These are phyloP conservation scores for Flaveria ramosissima DNA, from an alignment of 129 eudicot genomes.

Conservation along the genomic window DNA sequence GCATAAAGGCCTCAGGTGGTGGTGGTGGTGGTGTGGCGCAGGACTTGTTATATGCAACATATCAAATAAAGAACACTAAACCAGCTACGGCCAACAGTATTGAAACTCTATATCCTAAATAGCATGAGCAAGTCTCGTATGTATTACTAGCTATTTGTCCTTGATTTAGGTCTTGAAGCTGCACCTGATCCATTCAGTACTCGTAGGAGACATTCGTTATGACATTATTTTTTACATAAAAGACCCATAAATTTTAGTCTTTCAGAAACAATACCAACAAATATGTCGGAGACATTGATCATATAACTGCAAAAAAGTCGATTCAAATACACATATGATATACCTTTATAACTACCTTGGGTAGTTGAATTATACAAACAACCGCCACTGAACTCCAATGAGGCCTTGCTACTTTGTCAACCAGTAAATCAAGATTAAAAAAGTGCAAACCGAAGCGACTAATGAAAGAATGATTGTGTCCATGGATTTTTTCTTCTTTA, in stretches of 20 bases:
- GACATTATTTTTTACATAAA: not conserved
- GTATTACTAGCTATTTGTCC: not conserved
- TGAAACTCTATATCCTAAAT: not conserved
- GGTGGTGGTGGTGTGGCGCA: too few relatives aligned
- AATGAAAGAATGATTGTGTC: slow-evolving; percentile 95
- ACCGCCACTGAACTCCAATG: slow-evolving; percentile 16
- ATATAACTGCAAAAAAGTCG: slow-evolving; percentile 29
- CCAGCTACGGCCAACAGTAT: too few relatives aligned
- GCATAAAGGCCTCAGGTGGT: too few relatives aligned
- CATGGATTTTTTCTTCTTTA: slow-evolving; percentile 98
- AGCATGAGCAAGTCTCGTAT: not conserved
- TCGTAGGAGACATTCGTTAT: too few relatives aligned
- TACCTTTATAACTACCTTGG: slow-evolving; percentile 30
- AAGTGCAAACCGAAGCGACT: slow-evolving; percentile 93
- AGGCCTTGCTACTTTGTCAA: slow-evolving; percentile 60
- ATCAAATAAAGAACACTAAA: not conserved
- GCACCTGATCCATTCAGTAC: too few relatives aligned
- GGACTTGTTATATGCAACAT: not conserved
- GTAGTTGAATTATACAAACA: slow-evolving; percentile 24
- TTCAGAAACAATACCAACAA: not conserved
- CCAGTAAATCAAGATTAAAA: slow-evolving; percentile 92
- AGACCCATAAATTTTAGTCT: not conserved
- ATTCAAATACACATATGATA: slow-evolving; percentile 28
- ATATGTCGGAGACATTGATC: slow-evolving; percentile 25
- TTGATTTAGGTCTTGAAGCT: not conserved